Evolutionary conservation across 148 eudicot species (phyloP).

Genomic region (Hydrangea macrophylla): DNA sequence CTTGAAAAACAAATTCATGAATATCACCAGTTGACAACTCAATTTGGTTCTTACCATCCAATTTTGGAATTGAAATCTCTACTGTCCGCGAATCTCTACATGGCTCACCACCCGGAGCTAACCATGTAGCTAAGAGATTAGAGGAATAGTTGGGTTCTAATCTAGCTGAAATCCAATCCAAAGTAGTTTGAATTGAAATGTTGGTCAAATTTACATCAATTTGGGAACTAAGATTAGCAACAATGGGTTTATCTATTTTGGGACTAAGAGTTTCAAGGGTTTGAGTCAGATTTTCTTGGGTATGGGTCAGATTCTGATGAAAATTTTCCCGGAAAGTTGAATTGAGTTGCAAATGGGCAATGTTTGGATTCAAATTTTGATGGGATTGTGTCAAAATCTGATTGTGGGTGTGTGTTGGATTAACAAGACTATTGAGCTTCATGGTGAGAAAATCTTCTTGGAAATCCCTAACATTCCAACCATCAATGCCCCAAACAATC

Average conservation of each 20-base stretch:
- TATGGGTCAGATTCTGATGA: too few relatives aligned
- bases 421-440: conserved; percentile 9
- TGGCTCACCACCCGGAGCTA: conserved; percentile 54
- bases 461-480: conserved; percentile 21
- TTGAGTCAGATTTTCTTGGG: conserved; percentile 14
- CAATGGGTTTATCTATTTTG: background rate
- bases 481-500: conserved; percentile 44
- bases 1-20: conserved; percentile 72
- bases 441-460: conserved; percentile 23
- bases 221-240: background rate
- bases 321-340: too few relatives aligned
- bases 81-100: conserved; percentile 62
- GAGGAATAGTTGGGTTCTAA: conserved; percentile 48
- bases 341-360: background rate
- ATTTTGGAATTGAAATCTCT: conserved; percentile 46
- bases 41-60: conserved; percentile 38
- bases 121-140: conserved; percentile 51
- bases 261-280: conserved; percentile 19
- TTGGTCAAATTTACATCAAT: background rate
- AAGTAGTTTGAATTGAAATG: background rate
- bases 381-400: too few relatives aligned
- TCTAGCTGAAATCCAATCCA: conserved; percentile 48
- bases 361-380: conserved; percentile 10
- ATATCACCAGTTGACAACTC: conserved; percentile 47
- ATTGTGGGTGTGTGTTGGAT: too few relatives aligned